A percentile compares a stretch with the other conserved stretches of the same genome.
Conservation (phyloP, 2,329 filamentous ascomycete species). For the Colletotrichum sp. region DNA sequence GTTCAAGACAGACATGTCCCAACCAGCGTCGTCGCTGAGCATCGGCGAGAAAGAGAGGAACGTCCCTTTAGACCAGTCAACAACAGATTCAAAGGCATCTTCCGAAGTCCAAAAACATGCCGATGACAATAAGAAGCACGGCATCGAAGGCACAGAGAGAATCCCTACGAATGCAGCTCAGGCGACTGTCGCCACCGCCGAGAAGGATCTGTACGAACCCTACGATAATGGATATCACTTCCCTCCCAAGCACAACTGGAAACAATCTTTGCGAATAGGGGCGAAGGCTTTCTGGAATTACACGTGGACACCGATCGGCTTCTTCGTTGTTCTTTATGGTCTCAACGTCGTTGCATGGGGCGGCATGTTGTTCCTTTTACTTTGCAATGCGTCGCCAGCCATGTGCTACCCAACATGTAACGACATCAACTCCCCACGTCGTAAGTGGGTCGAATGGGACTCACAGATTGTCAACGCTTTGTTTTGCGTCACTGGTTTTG, state of each 20-base stretch:
- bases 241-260: constrained; percentile 64
- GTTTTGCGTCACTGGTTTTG: constrained; percentile 88
- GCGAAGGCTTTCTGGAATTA: constrained; percentile 73
- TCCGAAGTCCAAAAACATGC: background rate
- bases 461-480: constrained; percentile 83
- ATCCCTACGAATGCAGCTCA: constrained; percentile 8
- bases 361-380: constrained; percentile 86
- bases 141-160: background rate
- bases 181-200: constrained; percentile 1
- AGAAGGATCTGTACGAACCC: constrained; percentile 13
- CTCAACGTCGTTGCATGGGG: constrained; percentile 89
- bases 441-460: constrained; percentile 85
- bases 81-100: background rate
- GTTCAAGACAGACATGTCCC: background rate
- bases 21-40: background rate
- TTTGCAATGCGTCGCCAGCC: constrained; percentile 75
- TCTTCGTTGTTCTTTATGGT: constrained; percentile 78
- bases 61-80: background rate
- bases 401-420: constrained; percentile 77
- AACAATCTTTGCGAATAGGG: constrained; percentile 62
- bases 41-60: constrained; percentile 4
- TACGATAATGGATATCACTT: constrained; percentile 69
- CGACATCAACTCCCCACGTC: constrained; percentile 75
- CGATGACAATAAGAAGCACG: background rate
- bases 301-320: constrained; percentile 75